phyloP scores from a whole-genome alignment of 1,284 basidiomycete species.

The Phlebopus sp. region DNA sequence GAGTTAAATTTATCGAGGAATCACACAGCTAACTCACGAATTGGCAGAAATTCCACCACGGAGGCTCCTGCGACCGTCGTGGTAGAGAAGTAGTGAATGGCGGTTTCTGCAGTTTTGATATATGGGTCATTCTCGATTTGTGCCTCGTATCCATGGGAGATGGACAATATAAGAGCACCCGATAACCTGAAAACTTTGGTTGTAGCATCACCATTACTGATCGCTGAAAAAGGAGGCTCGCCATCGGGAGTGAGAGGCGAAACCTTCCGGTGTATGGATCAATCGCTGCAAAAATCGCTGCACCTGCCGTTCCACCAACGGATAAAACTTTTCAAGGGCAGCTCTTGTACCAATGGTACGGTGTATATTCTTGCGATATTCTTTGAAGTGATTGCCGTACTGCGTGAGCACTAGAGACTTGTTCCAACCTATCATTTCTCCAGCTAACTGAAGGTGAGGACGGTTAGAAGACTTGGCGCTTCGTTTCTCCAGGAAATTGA shows the following conservation, averaged over 20 bases:
- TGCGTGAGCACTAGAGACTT: slow-evolving; percentile 15
- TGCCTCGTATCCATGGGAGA: not conserved
- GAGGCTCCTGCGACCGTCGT: not conserved
- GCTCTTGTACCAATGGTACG: slow-evolving; percentile 18
- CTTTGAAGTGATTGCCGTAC: slow-evolving; percentile 16
- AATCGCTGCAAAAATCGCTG: not conserved
- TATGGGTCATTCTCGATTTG: not conserved
- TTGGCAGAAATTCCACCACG: not conserved
- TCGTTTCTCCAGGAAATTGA: slow-evolving; percentile 12
- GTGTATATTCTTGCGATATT: slow-evolving; percentile 7
- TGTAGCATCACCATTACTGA: not conserved
- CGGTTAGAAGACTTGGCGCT: slow-evolving; percentile 13
- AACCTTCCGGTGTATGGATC: not conserved
- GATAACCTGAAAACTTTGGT: not conserved
- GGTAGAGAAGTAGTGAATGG: not conserved
- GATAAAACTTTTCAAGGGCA: not conserved
- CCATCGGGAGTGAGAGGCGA: not conserved
- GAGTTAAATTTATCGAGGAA: not conserved
- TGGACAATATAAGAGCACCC: not conserved
- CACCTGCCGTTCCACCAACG: not conserved
- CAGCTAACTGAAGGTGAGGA: slow-evolving; percentile 11
- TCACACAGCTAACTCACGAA: not conserved
- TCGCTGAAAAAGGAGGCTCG: not conserved
- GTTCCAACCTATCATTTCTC: slow-evolving; percentile 19
- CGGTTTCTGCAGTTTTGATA: not conserved